Base-by-base conservation (phyloP, 805 yeast species). In the Myxozyma monticola region DNA sequence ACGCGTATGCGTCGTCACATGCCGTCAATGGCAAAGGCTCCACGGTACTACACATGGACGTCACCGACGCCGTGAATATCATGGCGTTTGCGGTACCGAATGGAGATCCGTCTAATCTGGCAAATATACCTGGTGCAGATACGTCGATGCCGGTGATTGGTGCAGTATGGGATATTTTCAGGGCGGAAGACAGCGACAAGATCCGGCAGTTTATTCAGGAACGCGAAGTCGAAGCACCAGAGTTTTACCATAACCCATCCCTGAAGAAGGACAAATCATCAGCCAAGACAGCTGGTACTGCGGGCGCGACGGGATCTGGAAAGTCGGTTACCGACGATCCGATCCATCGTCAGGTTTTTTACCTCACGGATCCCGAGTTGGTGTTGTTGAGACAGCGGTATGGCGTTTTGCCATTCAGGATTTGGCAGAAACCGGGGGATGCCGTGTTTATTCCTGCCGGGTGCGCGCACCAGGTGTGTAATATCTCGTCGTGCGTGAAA, bases 371-470 rank as follows among this genome's bases (percentile, higher is more conserved):
- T 15, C 46, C 53, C 4, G 57, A 54, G 24, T 48, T 54, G 12
- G 35, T n/a, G 3, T 25, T 54, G 21, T 43, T 54, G 14, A 42
- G 50, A n/a, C 30, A 42, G 41, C 28, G 57, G 17, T 41, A 25
- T 25, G 53, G 53, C 9, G 48, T 54, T 3, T 15, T 38, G n/a
- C 49, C 56, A 15, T 47, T 34, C 34, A 24, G 56, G 7, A 40
- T 54, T 21, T 52, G 50, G 48, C 59, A 54, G 35, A 39, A 45
- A n/a, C 54, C 57, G 2, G 57, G 57, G n/a, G 59, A 54, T 37
- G 56, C 54, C 4, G 59, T 54, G 46, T 44, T 54, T 22, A 47
- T 54, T 17, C 59, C 59, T 8, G 59, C 59, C 9, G 59, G 59
- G 4, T 54, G 59, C 36, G 54, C 57, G 2, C 51, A 49, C 39